Conservation (phyloP, 306 rosid species). For the Trichosanthes truncata region DNA sequence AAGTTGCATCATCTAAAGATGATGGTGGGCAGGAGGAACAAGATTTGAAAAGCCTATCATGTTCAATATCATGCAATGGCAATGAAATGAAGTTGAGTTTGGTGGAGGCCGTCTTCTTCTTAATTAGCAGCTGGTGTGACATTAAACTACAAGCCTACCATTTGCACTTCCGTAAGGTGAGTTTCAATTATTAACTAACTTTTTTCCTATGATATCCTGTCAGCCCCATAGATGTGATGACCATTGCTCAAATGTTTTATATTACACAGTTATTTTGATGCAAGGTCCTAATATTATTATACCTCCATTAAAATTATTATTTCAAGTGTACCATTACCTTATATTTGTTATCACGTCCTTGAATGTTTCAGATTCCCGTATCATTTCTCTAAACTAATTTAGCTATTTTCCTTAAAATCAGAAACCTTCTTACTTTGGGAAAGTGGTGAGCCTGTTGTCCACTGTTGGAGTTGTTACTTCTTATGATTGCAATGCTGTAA, state of each 20-base stretch:
- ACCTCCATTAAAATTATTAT: neutral
- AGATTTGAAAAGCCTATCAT: conserved; percentile 27
- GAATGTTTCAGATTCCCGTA: neutral
- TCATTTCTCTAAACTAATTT: neutral
- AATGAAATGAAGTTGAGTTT: conserved; percentile 27
- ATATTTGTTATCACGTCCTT: neutral
- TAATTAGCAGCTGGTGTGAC: conserved; percentile 40
- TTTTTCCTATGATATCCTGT: neutral
- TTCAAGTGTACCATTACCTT: neutral
- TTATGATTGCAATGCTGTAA: conserved; percentile 18
- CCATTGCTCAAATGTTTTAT: neutral
- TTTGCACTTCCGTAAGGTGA: conserved; percentile 41
- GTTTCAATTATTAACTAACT: conserved; percentile 1
- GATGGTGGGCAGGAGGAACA: conserved; percentile 19
- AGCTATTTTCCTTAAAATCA: conserved; percentile 9
- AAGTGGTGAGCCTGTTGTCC: conserved; percentile 31
- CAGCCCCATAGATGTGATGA: neutral
- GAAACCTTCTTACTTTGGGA: conserved; percentile 32
- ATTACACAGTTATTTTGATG: neutral
- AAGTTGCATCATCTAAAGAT: conserved; percentile 22
- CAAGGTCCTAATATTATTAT: neutral
- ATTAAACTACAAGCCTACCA: conserved; percentile 44
- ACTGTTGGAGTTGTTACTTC: conserved; percentile 38
- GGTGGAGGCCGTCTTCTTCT: conserved; percentile 35
- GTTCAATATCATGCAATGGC: conserved; percentile 22